A percentile compares a stretch with the other conserved stretches of the same genome.
Evolutionary conservation across 225 moss, liverwort and hornwort species (phyloP).

Genomic region (Polytrichum formosum): DNA sequence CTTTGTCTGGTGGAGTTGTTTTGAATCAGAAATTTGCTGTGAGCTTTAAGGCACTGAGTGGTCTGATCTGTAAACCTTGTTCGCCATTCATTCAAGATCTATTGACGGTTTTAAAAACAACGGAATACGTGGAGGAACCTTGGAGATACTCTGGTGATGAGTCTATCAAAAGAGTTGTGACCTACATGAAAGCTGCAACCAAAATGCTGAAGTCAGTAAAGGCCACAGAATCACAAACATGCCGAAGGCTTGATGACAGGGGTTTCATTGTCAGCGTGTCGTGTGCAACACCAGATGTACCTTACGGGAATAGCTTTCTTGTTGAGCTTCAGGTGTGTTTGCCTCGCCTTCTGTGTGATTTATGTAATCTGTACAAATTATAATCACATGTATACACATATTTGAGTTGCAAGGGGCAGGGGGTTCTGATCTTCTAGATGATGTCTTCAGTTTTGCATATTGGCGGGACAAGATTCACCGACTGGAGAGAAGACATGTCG

Average conservation of each 20-base stretch:
- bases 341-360: conserved; percentile 8
- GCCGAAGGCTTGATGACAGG: conserved; percentile 57
- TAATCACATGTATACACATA: background rate
- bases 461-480: conserved; percentile 43
- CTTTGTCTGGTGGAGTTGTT: conserved; percentile 64
- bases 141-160: conserved; percentile 56
- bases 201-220: conserved; percentile 69
- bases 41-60: conserved; percentile 68
- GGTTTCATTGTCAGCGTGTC: conserved; percentile 52
- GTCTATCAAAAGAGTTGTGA: conserved; percentile 37
- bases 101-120: conserved; percentile 46
- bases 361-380: background rate
- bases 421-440: too few species aligned
- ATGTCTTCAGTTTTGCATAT: conserved; percentile 46
- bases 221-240: conserved; percentile 68
- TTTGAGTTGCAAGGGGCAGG: conserved; percentile 15
- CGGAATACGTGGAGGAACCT: conserved; percentile 49
- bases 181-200: conserved; percentile 78
- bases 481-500: conserved; percentile 58
- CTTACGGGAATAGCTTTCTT: conserved; percentile 62
- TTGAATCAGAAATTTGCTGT: conserved; percentile 61
- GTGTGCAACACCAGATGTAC: conserved; percentile 78
- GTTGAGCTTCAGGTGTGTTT: conserved; percentile 29
- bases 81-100: conserved; percentile 57
- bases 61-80: conserved; percentile 49